Base-by-base conservation (phyloP, 2,329 filamentous ascomycete species). In the Penicillium verrucosum region DNA sequence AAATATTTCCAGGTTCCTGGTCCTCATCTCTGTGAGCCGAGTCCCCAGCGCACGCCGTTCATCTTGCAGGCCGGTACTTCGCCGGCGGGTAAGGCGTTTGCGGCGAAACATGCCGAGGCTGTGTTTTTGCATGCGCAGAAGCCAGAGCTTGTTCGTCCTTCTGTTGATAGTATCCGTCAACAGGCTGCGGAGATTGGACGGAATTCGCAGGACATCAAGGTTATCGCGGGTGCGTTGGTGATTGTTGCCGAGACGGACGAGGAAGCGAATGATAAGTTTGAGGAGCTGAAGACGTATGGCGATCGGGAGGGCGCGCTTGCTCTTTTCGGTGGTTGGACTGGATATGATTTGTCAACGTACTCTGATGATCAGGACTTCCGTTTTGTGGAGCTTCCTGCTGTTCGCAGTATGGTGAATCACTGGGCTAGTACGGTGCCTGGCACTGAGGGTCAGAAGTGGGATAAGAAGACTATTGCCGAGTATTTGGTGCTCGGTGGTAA, bases 311-410 rank as follows among this genome's bases (percentile, higher is more conserved):
- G 78, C 0, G 74, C 76, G 0, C 70, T 77, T 18, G 73, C 77
- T 4, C 64, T 80, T 0, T 80, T 80, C 55, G 78, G 78, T 2
- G 78, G 78, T 0, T 80, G 78, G 78, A 74, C 74, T 1, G 78
- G 78, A 0, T 77, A 75, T 5, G 78, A 80, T 61, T 65, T 80
- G 1, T 73, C 72, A 2, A 68, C 67, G 0, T 78, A 74, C 50
- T 65, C 68, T 0, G 77, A 80, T 42, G 77, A 80, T 29, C 73
- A 78, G 40, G 77, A 80, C 46, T 78, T 80, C 54, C 68, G 73
- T 1, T 78, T 80, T 56, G 68, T 70, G 7, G 72, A 72, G 7
- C 70, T 72, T 2, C 74, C 76, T 2, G 74, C 72, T 1, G 75
- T 80, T 10, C 73, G 76, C 9, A 75, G 72, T 21, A 74, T 79